phyloP scores from a whole-genome alignment of 371 early-diverging fungal species.

The Choanephora cucurbitarum region DNA sequence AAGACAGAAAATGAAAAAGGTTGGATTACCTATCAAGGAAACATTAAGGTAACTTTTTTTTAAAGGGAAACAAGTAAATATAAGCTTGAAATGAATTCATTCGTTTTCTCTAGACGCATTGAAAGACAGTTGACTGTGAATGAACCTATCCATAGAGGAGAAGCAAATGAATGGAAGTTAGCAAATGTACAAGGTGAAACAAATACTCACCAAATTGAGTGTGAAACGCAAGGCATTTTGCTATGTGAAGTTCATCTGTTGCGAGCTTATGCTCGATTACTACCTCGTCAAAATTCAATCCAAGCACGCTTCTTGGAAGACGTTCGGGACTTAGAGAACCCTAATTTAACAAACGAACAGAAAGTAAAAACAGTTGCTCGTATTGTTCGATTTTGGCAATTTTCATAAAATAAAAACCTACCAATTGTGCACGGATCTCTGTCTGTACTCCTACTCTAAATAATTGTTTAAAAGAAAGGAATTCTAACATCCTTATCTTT shows the following conservation, averaged over 20 bases:
- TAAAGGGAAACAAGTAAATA: too few relatives aligned
- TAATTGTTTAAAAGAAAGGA: neutral
- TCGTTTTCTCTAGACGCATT: constrained; percentile 36
- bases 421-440: too few relatives aligned
- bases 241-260: constrained; percentile 71
- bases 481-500: too few relatives aligned
- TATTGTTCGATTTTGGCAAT: constrained; percentile 63
- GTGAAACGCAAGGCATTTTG: constrained; percentile 70
- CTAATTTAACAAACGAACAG: constrained; percentile 57
- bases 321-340: constrained; percentile 71
- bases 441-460: neutral
- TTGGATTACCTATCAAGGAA: constrained; percentile 42
- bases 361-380: constrained; percentile 63
- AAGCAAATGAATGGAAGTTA: constrained; percentile 20
- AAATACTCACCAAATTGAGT: constrained; percentile 38
- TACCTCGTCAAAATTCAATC: constrained; percentile 55
- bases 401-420: constrained; percentile 28
- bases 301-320: constrained; percentile 72
- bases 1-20: constrained; percentile 30
- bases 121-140: constrained; percentile 47
- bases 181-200: neutral
- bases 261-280: constrained; percentile 47
- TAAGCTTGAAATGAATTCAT: too few relatives aligned
- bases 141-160: constrained; percentile 11
- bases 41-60: constrained; percentile 33